Percentiles rank a stretch among this genome's conserved stretches.
phyloP scores from a whole-genome alignment of 179 eudicot genomes.

The Corrigiola litoralis region DNA sequence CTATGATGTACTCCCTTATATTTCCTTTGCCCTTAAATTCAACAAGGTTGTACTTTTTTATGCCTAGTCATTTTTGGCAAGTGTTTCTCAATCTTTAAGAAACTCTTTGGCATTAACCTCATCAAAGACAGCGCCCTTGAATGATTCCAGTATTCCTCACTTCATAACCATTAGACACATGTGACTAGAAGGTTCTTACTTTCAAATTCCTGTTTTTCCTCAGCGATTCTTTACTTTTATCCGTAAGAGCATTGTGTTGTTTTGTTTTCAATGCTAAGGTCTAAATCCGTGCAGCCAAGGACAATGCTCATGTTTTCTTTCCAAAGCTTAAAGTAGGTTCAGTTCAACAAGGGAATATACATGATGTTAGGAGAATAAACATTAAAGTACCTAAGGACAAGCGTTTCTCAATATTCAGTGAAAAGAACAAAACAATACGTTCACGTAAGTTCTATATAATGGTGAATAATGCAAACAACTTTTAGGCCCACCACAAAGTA shows the following conservation, averaged over 20 bases:
- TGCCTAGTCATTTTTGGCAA: neutral
- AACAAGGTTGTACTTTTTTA: neutral
- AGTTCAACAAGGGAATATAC: too few species aligned
- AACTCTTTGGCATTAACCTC: neutral
- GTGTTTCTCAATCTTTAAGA: neutral
- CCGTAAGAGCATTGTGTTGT: neutral
- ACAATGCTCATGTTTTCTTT: neutral
- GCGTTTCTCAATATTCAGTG: too few species aligned
- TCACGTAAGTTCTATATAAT: too few species aligned
- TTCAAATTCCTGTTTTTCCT: conserved; percentile 1
- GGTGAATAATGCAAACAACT: too few species aligned
- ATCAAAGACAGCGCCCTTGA: neutral
- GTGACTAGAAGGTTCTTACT: neutral
- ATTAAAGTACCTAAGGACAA: too few species aligned
- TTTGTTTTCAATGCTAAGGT: neutral
- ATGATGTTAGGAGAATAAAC: too few species aligned
- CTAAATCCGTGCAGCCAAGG: neutral
- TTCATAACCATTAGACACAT: neutral
- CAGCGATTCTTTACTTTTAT: neutral
- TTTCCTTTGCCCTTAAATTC: too few species aligned
- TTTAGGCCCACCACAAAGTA: neutral
- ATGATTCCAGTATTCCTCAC: neutral
- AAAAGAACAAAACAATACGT: too few species aligned
- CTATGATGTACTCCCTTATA: too few species aligned
- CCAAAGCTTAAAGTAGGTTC: neutral